phyloP scores from a whole-genome alignment of 2,329 filamentous ascomycete species.

The Elsinoe ampelina region DNA sequence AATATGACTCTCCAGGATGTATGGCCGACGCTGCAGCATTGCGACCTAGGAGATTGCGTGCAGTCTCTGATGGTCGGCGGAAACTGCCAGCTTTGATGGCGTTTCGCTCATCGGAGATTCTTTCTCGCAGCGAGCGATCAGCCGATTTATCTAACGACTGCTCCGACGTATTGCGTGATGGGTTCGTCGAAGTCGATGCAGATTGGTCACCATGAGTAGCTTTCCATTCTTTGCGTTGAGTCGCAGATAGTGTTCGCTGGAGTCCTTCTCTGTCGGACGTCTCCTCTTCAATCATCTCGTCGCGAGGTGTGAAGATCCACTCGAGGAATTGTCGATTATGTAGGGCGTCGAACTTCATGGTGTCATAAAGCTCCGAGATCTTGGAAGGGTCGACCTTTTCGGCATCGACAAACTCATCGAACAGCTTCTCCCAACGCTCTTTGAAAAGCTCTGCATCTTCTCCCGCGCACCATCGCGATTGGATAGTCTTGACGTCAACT shows the following conservation, averaged over 20 bases:
- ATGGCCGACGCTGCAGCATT: conserved; percentile 15
- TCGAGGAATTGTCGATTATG: conserved; percentile 95
- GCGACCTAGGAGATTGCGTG: conserved; percentile 16
- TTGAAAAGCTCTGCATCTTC: conserved; percentile 92
- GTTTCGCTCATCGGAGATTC: conserved; percentile 7
- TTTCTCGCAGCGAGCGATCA: neutral
- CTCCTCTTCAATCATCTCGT: conserved; percentile 62
- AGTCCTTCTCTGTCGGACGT: conserved; percentile 19
- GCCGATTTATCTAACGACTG: conserved; percentile 1
- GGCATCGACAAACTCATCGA: conserved; percentile 88
- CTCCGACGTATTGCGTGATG: neutral
- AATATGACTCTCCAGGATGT: conserved; percentile 58
- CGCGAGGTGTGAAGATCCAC: conserved; percentile 90
- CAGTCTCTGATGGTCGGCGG: conserved; percentile 42
- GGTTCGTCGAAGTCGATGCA: neutral
- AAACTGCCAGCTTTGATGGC: conserved; percentile 30
- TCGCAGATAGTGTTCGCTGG: conserved; percentile 25
- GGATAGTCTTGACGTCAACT: conserved; percentile 44
- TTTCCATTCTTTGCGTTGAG: conserved; percentile 19
- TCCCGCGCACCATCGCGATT: conserved; percentile 89
- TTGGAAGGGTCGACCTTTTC: conserved; percentile 99
- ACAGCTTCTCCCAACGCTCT: conserved; percentile 97
- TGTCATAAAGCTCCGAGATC: conserved; percentile 96
- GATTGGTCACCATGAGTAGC: conserved; percentile 16
- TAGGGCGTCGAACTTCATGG: conserved; percentile 97